Base-by-base conservation (phyloP, 106 monocot genomes). In the Acorus calamus region DNA sequence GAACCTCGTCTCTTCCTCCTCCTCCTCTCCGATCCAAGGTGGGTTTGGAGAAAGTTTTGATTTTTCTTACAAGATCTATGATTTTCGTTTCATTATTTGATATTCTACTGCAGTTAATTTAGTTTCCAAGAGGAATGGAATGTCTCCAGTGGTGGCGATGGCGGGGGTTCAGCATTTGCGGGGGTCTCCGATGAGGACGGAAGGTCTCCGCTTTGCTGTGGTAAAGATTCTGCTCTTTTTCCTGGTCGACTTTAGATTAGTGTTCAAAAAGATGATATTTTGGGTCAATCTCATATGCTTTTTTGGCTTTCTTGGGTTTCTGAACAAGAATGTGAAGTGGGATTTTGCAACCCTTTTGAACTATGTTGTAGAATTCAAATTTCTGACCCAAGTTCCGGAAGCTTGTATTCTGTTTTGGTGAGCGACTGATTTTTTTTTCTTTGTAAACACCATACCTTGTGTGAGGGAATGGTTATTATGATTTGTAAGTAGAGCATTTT, bases 141-240 rank as follows among this genome's bases (percentile, higher is more conserved):
- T 58, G 62, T 4, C 68, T 10, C 42, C 45, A 49, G 51, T 55
- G 41, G 54, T 61, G 6, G 59, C 42, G 5, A 59, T 14, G 56
- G 68, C 59, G 42, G 55, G 72, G 7, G 53, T 54, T 6, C 48
- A 54, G 60, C 51, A 9, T 7, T 5, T 79, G 70, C 53, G 69
- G 48, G 79, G 79, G 6, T 79, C 79, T 13, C 55, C 74, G 57
- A 74, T 66, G 59, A 74, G 48, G 42, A 60, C 53, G 42, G 49
- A 71, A 56, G 79, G 74, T 14, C 49, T 79, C 28, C 70, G 70
- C 11, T 79, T 74, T 54, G 79, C 74, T 6, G 69, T 79, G 69
- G 79, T 79, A 46, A 70, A 53, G 1, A 44, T 50, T n/a, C 57
- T 68, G 9, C 8, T 47, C 12, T 9, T 57, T 52, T 11, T 13